A percentile compares a stretch with the other conserved stretches of the same genome.
These are phyloP conservation scores for Yarrowia hollandica DNA, from an alignment of 805 yeast genomes.

Conservation along the genomic window DNA sequence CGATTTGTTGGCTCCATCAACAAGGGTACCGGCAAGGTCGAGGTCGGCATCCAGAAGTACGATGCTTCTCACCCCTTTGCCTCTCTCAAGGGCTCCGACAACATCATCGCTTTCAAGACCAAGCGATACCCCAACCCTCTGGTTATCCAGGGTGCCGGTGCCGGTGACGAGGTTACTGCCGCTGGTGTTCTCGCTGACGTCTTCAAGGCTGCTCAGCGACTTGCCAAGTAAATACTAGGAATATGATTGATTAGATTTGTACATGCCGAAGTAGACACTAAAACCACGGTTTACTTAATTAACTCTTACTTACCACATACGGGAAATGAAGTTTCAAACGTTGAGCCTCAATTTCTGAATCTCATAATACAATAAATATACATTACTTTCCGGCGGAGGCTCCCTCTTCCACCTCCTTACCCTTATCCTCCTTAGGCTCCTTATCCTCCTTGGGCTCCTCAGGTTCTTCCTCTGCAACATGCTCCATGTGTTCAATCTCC, in stretches of 20 bases:
- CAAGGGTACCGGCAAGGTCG: conserved; percentile 59
- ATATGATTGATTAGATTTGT: too few species aligned
- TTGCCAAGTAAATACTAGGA: conserved; percentile 36
- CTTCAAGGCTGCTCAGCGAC: conserved; percentile 85
- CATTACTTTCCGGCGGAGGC: too few species aligned
- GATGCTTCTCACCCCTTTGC: conserved; percentile 93
- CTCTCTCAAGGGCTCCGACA: conserved; percentile 91
- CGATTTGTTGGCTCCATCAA: conserved; percentile 94
- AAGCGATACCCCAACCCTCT: conserved; percentile 91
- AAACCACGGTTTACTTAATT: too few species aligned
- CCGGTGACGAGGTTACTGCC: conserved; percentile 76
- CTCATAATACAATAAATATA: neutral
- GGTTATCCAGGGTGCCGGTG: conserved; percentile 95
- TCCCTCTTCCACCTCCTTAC: neutral
- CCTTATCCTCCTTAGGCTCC: too few species aligned
- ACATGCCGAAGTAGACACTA: too few species aligned
- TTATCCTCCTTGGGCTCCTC: neutral
- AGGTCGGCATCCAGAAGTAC: conserved; percentile 88
- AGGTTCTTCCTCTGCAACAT: neutral
- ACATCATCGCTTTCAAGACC: conserved; percentile 87
- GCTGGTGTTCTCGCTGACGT: conserved; percentile 94
- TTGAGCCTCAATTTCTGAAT: too few species aligned
- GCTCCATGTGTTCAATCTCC: conserved; percentile 9
- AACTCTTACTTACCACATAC: too few species aligned
- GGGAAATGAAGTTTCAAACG: too few species aligned